Conservation (phyloP, 306 rosid genomes). For the Cucumis melo region DNA sequence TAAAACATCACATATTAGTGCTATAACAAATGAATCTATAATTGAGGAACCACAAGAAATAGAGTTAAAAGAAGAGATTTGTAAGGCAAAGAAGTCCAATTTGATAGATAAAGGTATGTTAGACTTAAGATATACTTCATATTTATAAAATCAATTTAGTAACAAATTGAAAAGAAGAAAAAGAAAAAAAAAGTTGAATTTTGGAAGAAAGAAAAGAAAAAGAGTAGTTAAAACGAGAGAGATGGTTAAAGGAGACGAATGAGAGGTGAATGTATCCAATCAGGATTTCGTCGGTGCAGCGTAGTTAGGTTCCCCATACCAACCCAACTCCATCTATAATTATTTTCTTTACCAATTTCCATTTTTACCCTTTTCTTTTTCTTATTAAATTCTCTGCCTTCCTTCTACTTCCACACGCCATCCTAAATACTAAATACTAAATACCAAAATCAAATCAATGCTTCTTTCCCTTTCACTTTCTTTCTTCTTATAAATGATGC, state of each 20-base stretch:
- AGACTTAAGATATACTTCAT: too few relatives aligned
- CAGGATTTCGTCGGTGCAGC: slow-evolving; percentile 3
- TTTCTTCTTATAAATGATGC: too few relatives aligned
- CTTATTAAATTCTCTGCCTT: background rate
- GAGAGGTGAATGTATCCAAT: background rate
- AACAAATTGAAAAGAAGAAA: too few relatives aligned
- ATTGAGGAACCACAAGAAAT: too few relatives aligned
- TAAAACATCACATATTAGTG: too few relatives aligned
- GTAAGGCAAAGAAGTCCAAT: too few relatives aligned
- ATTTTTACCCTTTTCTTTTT: background rate
- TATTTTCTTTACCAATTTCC: background rate
- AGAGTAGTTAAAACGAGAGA: background rate
- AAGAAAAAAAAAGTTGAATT: too few relatives aligned
- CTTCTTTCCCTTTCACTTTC: too few relatives aligned
- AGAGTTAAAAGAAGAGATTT: too few relatives aligned
- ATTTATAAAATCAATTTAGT: too few relatives aligned
- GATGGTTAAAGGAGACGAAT: background rate
- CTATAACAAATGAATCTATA: too few relatives aligned
- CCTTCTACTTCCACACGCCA: background rate
- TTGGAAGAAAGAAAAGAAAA: background rate
- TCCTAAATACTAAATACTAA: background rate
- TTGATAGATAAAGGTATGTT: too few relatives aligned
- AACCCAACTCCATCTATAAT: background rate
- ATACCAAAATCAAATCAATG: background rate
- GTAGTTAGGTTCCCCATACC: background rate